phyloP scores from a whole-genome alignment of 805 yeast species.

The Ogataea haglerorum region DNA sequence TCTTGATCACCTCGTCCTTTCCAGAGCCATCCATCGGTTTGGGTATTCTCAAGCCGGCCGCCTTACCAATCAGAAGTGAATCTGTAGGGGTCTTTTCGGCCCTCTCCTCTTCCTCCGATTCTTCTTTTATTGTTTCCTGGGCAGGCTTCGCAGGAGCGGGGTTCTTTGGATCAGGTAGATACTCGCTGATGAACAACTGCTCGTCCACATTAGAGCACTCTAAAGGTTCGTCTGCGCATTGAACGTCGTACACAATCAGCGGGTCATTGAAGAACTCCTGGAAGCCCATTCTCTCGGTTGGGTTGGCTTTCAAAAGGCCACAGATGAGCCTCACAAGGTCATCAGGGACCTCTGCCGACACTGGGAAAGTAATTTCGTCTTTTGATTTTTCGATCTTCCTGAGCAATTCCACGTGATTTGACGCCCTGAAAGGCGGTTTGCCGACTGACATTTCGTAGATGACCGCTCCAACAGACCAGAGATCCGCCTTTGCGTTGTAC shows the following conservation, averaged over 20 bases:
- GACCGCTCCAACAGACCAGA: conserved; percentile 98
- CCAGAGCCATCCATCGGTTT: conserved; percentile 22
- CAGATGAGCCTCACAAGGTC: conserved; percentile 69
- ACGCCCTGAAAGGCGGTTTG: conserved; percentile 93
- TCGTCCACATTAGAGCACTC: conserved; percentile 70
- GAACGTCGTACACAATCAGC: conserved; percentile 54
- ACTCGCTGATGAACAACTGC: conserved; percentile 81
- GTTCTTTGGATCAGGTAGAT: conserved; percentile 34
- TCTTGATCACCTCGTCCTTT: conserved; percentile 44
- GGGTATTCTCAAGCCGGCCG: conserved; percentile 15
- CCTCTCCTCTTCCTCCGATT: conserved; percentile 12
- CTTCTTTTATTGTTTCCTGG: conserved; percentile 18
- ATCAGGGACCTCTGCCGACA: conserved; percentile 57
- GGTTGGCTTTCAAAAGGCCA: conserved; percentile 74
- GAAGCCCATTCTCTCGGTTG: conserved; percentile 84
- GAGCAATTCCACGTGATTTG: conserved; percentile 85
- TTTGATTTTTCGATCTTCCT: conserved; percentile 80
- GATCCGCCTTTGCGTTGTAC: conserved; percentile 94
- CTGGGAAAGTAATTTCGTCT: conserved; percentile 76
- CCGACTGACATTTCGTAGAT: conserved; percentile 94
- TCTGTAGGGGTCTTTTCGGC: conserved; percentile 14
- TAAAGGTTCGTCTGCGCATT: conserved; percentile 53
- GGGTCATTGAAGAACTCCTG: conserved; percentile 81
- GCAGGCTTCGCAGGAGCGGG: conserved; percentile 6
- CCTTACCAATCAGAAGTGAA: conserved; percentile 18